Percentiles rank a stretch among this genome's conserved stretches.
Evolutionary conservation across 2,329 filamentous ascomycete genomes (phyloP).

Genomic region (Keithomyces neogunnii): DNA sequence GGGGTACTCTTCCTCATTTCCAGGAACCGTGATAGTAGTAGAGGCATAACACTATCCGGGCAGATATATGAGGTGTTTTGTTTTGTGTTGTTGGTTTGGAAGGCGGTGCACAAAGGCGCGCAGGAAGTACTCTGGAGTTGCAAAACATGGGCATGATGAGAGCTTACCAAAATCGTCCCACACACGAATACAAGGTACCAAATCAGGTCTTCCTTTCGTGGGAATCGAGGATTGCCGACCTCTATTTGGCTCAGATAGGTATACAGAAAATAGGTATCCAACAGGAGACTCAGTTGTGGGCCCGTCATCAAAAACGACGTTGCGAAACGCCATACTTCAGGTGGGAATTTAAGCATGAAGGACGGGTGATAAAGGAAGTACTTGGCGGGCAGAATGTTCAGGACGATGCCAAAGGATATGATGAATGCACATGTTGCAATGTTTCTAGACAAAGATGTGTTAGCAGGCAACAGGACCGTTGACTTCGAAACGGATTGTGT

Average conservation of each 20-base stretch:
- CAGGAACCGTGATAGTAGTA: constrained; percentile 77
- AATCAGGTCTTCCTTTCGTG: constrained; percentile 67
- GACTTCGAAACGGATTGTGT: constrained; percentile 6
- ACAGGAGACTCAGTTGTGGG: constrained; percentile 41
- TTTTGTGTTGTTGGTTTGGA: background rate
- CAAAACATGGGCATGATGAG: constrained; percentile 9
- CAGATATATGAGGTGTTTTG: constrained; percentile 57
- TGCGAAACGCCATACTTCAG: constrained; percentile 34
- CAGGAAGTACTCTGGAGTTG: constrained; percentile 7
- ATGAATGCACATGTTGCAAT: constrained; percentile 53
- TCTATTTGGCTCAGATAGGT: constrained; percentile 71
- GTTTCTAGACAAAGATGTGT: constrained; percentile 41
- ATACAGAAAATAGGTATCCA: constrained; percentile 71
- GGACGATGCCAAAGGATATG: constrained; percentile 51
- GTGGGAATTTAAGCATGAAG: constrained; percentile 42
- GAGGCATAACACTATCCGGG: constrained; percentile 60
- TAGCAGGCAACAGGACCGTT: constrained; percentile 5
- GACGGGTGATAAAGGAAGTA: constrained; percentile 45
- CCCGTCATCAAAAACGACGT: constrained; percentile 34
- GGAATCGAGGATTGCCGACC: constrained; percentile 61
- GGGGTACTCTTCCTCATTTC: constrained; percentile 74
- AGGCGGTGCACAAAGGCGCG: constrained; percentile 3
- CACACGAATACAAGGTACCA: constrained; percentile 72
- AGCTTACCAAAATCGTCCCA: constrained; percentile 68
- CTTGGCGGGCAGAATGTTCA: constrained; percentile 40